Percentiles rank a stretch among this genome's conserved stretches.
Evolutionary conservation across 352 stramenopile genomes (phyloP).

Genomic region (Globisporangium apiculatum): DNA sequence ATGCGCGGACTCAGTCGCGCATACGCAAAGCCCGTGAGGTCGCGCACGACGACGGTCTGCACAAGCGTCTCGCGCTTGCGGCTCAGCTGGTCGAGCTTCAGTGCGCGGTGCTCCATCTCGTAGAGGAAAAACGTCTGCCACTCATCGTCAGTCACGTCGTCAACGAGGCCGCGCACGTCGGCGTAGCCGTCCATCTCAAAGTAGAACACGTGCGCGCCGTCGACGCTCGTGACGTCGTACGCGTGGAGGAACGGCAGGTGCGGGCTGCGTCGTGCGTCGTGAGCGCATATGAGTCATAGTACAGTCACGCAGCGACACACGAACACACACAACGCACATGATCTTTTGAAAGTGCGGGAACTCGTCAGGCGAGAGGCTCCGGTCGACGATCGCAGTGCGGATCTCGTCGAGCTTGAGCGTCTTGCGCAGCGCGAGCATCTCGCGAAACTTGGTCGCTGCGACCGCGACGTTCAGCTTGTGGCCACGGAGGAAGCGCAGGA

Average conservation of each 20-base stretch:
- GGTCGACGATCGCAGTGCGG: slow-evolving; percentile 38
- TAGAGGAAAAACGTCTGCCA: slow-evolving; percentile 65
- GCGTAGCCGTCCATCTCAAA: slow-evolving; percentile 70
- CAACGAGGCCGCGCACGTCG: slow-evolving; percentile 49
- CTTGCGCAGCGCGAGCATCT: slow-evolving; percentile 57
- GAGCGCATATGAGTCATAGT: background rate
- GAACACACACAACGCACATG: slow-evolving; percentile 19
- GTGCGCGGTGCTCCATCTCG: slow-evolving; percentile 63
- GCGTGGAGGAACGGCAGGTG: slow-evolving; percentile 55
- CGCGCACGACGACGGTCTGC: slow-evolving; percentile 51
- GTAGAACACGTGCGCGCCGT: slow-evolving; percentile 42
- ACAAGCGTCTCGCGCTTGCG: slow-evolving; percentile 47
- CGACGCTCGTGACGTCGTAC: slow-evolving; percentile 44
- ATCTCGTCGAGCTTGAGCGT: slow-evolving; percentile 56
- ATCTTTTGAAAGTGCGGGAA: slow-evolving; percentile 69
- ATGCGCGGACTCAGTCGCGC: slow-evolving; percentile 47
- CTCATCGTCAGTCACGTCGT: slow-evolving; percentile 57
- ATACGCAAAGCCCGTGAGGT: slow-evolving; percentile 63
- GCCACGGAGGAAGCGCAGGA: slow-evolving; percentile 65
- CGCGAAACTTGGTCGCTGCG: slow-evolving; percentile 51
- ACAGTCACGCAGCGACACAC: background rate
- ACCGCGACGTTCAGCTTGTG: slow-evolving; percentile 68
- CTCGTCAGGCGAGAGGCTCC: slow-evolving; percentile 40
- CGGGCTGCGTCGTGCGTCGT: slow-evolving; percentile 8
- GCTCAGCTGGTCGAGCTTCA: slow-evolving; percentile 61